phyloP scores from a whole-genome alignment of 2,329 filamentous ascomycete genomes.

The Aspergillus viridinutans region DNA sequence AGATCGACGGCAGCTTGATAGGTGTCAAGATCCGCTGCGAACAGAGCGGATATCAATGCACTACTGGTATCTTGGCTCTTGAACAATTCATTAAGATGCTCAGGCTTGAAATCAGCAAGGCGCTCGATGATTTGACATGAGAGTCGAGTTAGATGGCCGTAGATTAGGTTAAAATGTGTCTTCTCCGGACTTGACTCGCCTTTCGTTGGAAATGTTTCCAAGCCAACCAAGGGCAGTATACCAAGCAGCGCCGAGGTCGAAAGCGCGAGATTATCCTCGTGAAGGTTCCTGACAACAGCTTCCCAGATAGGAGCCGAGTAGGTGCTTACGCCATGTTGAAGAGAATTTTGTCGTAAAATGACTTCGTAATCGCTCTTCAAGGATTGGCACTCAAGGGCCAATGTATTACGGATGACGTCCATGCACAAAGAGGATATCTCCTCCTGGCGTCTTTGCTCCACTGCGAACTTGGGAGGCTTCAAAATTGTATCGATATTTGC shows the following conservation, averaged over 20 bases:
- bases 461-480: slow-evolving; percentile 48
- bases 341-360: slow-evolving; percentile 56
- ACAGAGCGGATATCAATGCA: slow-evolving; percentile 71
- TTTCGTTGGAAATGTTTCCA: slow-evolving; percentile 66
- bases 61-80: slow-evolving; percentile 64
- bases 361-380: slow-evolving; percentile 65
- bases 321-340: slow-evolving; percentile 64
- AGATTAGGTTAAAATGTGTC: slow-evolving; percentile 71
- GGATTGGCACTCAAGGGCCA: slow-evolving; percentile 68
- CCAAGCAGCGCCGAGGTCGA: slow-evolving; percentile 70
- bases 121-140: slow-evolving; percentile 73
- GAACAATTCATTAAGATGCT: slow-evolving; percentile 67
- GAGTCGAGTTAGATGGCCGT: slow-evolving; percentile 57
- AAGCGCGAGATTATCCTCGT: slow-evolving; percentile 64
- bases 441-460: slow-evolving; percentile 46
- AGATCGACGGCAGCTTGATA: slow-evolving; percentile 77
- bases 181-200: slow-evolving; percentile 48
- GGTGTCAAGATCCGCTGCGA: slow-evolving; percentile 74
- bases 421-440: slow-evolving; percentile 56
- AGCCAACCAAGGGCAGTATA: slow-evolving; percentile 64
- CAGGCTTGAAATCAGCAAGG: slow-evolving; percentile 68
- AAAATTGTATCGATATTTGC: slow-evolving; percentile 56
- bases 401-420: slow-evolving; percentile 61
- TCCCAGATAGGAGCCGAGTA: slow-evolving; percentile 77
- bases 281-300: slow-evolving; percentile 64